Evolutionary conservation across 495 filamentous ascomycete genomes (phyloP).

Genomic region (Trypethelium eluteriae): DNA sequence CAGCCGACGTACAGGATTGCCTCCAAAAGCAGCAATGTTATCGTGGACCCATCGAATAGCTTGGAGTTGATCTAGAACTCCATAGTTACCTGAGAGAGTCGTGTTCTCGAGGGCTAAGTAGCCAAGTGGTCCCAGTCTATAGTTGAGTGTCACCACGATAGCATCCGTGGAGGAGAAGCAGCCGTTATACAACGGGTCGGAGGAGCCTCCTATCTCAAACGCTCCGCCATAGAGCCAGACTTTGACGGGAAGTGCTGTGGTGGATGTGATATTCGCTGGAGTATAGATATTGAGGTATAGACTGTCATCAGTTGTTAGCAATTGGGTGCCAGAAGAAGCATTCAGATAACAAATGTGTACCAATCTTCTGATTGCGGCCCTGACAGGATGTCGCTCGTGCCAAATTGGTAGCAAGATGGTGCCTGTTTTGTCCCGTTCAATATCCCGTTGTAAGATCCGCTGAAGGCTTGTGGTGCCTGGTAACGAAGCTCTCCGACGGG

Average conservation of each 20-base stretch:
- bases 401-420: background rate
- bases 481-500: background rate
- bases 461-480: background rate
- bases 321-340: background rate
- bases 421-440: background rate
- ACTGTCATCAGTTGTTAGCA: conserved; percentile 37
- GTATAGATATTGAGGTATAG: conserved; percentile 43
- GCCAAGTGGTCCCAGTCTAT: conserved; percentile 32
- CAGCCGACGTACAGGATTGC: conserved; percentile 27
- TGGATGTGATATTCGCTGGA: conserved; percentile 22
- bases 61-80: conserved; percentile 41
- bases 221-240: conserved; percentile 37
- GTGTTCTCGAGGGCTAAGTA: background rate
- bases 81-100: conserved; percentile 31
- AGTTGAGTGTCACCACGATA: conserved; percentile 42
- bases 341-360: background rate
- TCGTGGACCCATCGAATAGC: conserved; percentile 51
- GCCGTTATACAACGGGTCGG: conserved; percentile 33
- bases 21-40: conserved; percentile 52
- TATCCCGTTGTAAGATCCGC: background rate
- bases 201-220: conserved; percentile 35
- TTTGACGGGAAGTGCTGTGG: conserved; percentile 36
- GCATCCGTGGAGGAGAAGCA: conserved; percentile 38
- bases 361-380: background rate
- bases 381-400: background rate